Evolutionary conservation across 768 basidiomycete genomes (phyloP).

Genomic region (Phaffia tasmanica): DNA sequence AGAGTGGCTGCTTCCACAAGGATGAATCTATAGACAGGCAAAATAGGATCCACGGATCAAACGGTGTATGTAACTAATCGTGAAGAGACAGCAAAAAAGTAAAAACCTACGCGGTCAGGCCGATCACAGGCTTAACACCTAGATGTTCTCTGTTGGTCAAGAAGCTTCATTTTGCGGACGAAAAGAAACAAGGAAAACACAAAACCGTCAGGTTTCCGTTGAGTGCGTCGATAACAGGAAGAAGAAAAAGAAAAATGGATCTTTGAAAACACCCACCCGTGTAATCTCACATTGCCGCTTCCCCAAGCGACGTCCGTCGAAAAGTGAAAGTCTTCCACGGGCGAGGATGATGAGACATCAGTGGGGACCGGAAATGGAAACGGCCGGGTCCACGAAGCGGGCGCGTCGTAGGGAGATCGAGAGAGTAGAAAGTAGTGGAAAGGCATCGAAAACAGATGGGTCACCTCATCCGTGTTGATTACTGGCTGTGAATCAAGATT

Average conservation of each 20-base stretch:
- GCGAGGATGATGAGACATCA: constrained; percentile 26
- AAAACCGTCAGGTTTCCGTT: too few relatives aligned
- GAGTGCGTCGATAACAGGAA: too few relatives aligned
- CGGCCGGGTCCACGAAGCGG: constrained; percentile 31
- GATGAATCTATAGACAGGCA: too few relatives aligned
- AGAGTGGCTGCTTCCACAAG: too few relatives aligned
- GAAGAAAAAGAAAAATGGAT: too few relatives aligned
- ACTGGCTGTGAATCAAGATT: constrained; percentile 49
- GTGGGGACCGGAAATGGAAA: constrained; percentile 36
- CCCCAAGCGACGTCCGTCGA: neutral
- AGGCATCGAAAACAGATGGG: constrained; percentile 74
- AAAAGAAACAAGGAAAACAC: constrained; percentile 31
- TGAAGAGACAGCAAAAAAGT: neutral
- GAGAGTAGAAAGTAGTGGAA: constrained; percentile 55
- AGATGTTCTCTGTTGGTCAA: constrained; percentile 73
- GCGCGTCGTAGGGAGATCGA: constrained; percentile 45
- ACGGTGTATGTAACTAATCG: too few relatives aligned
- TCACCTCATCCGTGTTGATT: constrained; percentile 66
- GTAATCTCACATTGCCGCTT: constrained; percentile 44
- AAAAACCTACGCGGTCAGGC: constrained; percentile 64
- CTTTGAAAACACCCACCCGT: constrained; percentile 41
- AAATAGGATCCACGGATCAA: too few relatives aligned
- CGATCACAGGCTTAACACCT: constrained; percentile 79
- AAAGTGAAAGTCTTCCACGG: neutral
- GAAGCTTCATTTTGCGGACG: constrained; percentile 60